A percentile compares a stretch with the other conserved stretches of the same genome.
Evolutionary conservation across 1,284 basidiomycete species (phyloP).

Genomic region (Papiliotrema nemorosa): DNA sequence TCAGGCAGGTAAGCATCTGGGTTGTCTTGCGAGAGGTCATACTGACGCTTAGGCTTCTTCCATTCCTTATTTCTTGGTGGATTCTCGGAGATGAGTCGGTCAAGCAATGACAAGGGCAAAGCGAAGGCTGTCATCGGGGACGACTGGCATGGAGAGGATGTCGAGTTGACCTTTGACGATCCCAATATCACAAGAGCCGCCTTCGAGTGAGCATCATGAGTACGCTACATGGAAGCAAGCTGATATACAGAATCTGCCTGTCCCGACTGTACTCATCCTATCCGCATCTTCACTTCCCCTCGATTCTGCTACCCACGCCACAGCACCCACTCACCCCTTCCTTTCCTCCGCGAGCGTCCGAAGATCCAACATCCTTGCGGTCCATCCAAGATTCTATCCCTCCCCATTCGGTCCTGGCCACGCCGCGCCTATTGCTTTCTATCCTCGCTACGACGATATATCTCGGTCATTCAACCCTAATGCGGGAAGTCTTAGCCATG

Average conservation of each 20-base stretch:
- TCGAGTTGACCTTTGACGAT: constrained; percentile 75
- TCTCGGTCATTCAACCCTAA: constrained; percentile 73
- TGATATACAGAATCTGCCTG: constrained; percentile 64
- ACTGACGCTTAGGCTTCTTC: constrained; percentile 66
- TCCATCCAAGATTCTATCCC: constrained; percentile 54
- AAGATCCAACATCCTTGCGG: constrained; percentile 60
- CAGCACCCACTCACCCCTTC: constrained; percentile 65
- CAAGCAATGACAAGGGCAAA: constrained; percentile 25
- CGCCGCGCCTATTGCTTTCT: constrained; percentile 77
- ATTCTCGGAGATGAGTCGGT: constrained; percentile 56
- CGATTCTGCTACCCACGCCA: constrained; percentile 63
- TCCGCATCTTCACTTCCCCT: constrained; percentile 65
- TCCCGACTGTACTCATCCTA: constrained; percentile 81
- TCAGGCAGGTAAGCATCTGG: constrained; percentile 64
- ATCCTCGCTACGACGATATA: constrained; percentile 82
- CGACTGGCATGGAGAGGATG: constrained; percentile 48
- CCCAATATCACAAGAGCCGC: constrained; percentile 75
- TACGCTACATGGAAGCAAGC: not conserved
- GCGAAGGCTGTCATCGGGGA: constrained; percentile 12
- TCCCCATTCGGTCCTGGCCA: constrained; percentile 64
- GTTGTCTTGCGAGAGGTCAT: constrained; percentile 1
- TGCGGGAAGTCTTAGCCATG: constrained; percentile 67
- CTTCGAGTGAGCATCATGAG: constrained; percentile 51
- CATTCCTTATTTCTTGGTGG: constrained; percentile 75
- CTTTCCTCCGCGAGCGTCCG: constrained; percentile 59